Base-by-base conservation (phyloP, 148 eudicot species). In the Silene latifolia region DNA sequence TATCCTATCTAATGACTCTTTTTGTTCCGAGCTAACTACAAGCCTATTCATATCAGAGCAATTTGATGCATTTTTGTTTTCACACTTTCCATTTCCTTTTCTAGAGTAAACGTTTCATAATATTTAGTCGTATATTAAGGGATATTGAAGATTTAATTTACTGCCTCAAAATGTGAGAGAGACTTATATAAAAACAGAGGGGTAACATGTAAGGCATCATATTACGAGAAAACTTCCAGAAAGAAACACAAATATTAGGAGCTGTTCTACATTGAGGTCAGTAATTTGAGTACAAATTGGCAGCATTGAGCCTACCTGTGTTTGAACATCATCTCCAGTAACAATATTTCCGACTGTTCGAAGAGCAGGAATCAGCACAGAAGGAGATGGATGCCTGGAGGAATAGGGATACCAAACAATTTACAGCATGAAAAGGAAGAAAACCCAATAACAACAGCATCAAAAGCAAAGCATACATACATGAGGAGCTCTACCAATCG, bases 341-440 rank as follows among this genome's bases (percentile, higher is more conserved):
- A 91, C 96, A 76, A 91, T 89, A 77, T 91, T 91, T 25, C 96
- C 96, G 72, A 91, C 91, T 2, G 93, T 89, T 13, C 96, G 93
- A 74, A 90, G 93, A 27, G 93, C 91, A 67, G 93, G 93, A 76
- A 89, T 86, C 72, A 91, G 88, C 61, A 91, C 97, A 5, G 93
- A 85, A 47, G 91, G 91, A 79, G 93, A 84, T 60, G 91, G 89
- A 78, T 89, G 89, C 57, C 93, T 91, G 84, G 42, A 75, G 27
- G 21, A 76, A 72, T 48, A 23, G 35, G 35, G 23, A 39, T 53
- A 58, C 9, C 46, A 17, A 66, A 68, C 56, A 32, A 42, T 53
- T 27, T 14, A 39, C 77, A 53, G 23, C 29, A 19, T 15, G 65
- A 13, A 47, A 73, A 53, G 29, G 13, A 46, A 79, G 48, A 32